phyloP scores from a whole-genome alignment of 441 rosid species.

The Corymbia citriodora region DNA sequence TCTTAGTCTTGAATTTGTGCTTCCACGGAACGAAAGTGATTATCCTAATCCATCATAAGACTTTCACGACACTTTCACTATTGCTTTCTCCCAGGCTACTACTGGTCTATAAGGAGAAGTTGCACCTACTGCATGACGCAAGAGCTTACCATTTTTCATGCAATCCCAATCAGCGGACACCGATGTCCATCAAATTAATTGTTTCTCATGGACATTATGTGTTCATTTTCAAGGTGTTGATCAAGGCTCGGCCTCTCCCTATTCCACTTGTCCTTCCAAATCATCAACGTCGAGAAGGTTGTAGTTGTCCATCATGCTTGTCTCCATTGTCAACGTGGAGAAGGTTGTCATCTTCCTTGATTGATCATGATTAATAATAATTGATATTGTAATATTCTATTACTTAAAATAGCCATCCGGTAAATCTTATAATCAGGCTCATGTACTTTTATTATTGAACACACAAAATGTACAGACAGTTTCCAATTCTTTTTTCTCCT shows the following conservation, averaged over 20 bases:
- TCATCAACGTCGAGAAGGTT: too few relatives aligned
- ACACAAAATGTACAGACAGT: too few relatives aligned
- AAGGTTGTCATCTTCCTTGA: too few relatives aligned
- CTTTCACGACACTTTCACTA: not conserved
- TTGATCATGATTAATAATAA: too few relatives aligned
- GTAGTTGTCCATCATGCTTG: too few relatives aligned
- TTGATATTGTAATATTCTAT: too few relatives aligned
- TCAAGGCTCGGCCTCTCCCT: not conserved
- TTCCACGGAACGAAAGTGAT: not conserved
- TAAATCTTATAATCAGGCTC: too few relatives aligned
- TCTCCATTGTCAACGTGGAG: too few relatives aligned
- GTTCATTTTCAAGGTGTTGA: not conserved
- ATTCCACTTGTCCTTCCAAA: not conserved
- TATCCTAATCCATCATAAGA: not conserved
- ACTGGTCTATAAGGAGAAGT: not conserved
- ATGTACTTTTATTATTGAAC: too few relatives aligned
- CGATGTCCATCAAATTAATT: not conserved
- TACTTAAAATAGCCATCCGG: too few relatives aligned
- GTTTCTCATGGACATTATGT: not conserved
- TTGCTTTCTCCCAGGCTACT: not conserved
- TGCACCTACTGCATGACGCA: not conserved
- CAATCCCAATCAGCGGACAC: not conserved
- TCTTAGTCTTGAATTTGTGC: too few relatives aligned
- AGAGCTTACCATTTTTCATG: not conserved
- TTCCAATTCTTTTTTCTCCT: too few relatives aligned